Percentiles rank a stretch among this genome's conserved stretches.
Evolutionary conservation across 176 grass and related monocot species (phyloP).

Genomic region (Aegilops longissima): DNA sequence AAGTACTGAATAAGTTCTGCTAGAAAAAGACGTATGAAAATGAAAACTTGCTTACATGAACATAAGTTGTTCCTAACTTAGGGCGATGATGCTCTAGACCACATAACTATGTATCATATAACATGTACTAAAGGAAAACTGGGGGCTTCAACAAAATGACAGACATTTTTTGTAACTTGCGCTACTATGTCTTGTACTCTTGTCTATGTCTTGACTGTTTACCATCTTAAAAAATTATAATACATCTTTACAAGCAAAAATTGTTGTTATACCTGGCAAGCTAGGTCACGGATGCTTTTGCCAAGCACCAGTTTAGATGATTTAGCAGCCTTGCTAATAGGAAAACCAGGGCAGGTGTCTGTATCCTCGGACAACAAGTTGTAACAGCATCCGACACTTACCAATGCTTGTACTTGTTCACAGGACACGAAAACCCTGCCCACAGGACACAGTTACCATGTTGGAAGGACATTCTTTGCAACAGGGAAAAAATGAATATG

Average conservation of each 20-base stretch:
- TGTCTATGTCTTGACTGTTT: not conserved
- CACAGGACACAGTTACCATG: slow-evolving; percentile 41
- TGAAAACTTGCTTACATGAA: not conserved
- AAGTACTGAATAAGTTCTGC: not conserved
- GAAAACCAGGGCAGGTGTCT: slow-evolving; percentile 55
- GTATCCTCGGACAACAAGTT: slow-evolving; percentile 79
- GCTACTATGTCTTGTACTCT: not conserved
- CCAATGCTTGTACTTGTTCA: slow-evolving; percentile 63
- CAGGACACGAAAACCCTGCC: slow-evolving; percentile 75
- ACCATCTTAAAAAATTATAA: not conserved
- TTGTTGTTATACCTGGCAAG: slow-evolving; percentile 68
- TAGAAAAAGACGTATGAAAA: not conserved
- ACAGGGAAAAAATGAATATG: not conserved
- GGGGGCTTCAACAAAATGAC: not conserved
- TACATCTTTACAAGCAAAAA: not conserved
- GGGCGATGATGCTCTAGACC: not conserved
- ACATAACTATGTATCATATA: not conserved
- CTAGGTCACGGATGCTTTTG: slow-evolving; percentile 85
- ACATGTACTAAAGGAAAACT: not conserved
- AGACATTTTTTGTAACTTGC: not conserved
- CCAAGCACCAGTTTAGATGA: slow-evolving; percentile 45
- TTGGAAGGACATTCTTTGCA: slow-evolving; percentile 14
- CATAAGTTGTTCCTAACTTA: slow-evolving; percentile 8
- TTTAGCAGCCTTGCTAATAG: slow-evolving; percentile 76
- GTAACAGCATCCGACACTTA: slow-evolving; percentile 87